Evolutionary conservation across 1,284 basidiomycete species (phyloP), one percentile per base, ranked within the genome.

Genomic region (Heterobasidion parviporum): DNA sequence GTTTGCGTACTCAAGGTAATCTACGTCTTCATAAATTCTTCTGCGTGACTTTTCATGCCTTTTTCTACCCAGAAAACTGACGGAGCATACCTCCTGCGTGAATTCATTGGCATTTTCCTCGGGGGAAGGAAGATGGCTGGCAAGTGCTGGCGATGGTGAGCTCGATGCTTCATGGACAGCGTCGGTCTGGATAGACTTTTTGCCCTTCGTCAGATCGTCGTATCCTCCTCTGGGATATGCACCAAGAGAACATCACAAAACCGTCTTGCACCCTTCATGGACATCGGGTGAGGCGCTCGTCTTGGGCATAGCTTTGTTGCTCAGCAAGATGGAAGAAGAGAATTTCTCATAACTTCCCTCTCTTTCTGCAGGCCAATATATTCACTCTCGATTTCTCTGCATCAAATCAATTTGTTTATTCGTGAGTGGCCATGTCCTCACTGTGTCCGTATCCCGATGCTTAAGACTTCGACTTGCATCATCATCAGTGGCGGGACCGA

Each of bases 121-220:
- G 2, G 71, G 75, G 7, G 78, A 79, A 44, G 86, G 85, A 0
- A 73, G 81, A 57, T 89, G 83, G 75, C 68, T 91, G 35, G 88
- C 87, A 0, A 88, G 83, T 65, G 89, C 82, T 12, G 88, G 89
- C 33, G 89, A 92, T 66, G 88, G 88, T 85, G 65, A 55, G 74
- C 34, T 61, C 57, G 45, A 26, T 26, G 26, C 26, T 26, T 26
- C 26, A 26, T 26, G 26, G 26, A 26, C n/a, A 16, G 9, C 6
- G 12, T 35, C 26, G 52, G 36, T 6, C 34, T 8, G n/a, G n/a
- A 32, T 20, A 32, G 34, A 6, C 12, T 33, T 36, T 36, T 44
- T n/a, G 10, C 32, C 2, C 6, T 18, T 36, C 49, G 38, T 18
- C 50, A 89, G 87, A 91, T 68, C 73, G 80, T 2, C 67, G 73